Base-by-base conservation (phyloP, 257 asterid species). In the Solanum lycopersicoides region DNA sequence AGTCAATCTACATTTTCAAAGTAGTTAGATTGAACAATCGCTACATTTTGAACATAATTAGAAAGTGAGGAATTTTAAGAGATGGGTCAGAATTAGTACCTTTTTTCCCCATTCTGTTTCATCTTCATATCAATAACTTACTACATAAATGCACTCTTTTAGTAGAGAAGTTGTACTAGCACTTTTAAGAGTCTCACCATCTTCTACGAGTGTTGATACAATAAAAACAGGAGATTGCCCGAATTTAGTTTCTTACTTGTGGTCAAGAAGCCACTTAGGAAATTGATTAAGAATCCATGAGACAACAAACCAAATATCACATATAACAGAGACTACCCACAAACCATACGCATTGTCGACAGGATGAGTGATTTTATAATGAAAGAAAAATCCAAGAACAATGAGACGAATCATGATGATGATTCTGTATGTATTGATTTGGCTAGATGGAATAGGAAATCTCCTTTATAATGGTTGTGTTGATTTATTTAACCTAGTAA, bases 71-170 rank as follows among this genome's bases (percentile, higher is more conserved):
- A 41, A 30, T 10, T 72, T 6, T 30, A 28, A 73, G 88, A 44
- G 50, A 30, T 14, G 66, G 15, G 63, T 37, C 15, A 12, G 84
- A 37, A 3, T 28, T 34, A 34, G 3, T 89, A 86, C 92, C 86
- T 90, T 89, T 28, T 79, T 88, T 82, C 92, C 92, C 93, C 93
- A 91, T 10, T 88, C 93, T 65, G 93, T 91, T 88, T 89, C 89
- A 47, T 89, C 91, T 89, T 91, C 93, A 86, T 91, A 91, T 10
- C 90, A 83, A 65, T 90, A 89, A 65, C 90, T 87, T 39, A 91
- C 87, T 87, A 34, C 35, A 34, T 34, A 34, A 34, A 34, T 34
- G 3, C 35, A 34, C 35, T 34, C 35, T 34, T 34, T 87, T 56
- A 90, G 84, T 50, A 90, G 42, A 35, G 89, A 90, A 47, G 91